Conservation (phyloP, 2,329 filamentous ascomycete genomes). For the Colletotrichum sp. region DNA sequence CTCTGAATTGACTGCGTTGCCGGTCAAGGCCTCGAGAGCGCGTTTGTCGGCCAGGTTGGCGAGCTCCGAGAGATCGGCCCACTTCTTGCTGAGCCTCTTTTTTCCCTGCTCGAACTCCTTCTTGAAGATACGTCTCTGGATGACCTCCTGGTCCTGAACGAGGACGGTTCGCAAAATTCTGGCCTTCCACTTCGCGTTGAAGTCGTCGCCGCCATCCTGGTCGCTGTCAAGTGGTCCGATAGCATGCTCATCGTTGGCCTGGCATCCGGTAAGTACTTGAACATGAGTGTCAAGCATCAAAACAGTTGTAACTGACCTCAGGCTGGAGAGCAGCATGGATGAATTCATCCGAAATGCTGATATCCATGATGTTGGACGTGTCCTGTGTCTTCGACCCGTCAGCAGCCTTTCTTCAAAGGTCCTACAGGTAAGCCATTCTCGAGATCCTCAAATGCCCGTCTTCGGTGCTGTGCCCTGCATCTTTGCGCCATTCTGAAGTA, state of each 20-base stretch:
- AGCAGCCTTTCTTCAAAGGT: not conserved
- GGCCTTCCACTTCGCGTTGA: not conserved
- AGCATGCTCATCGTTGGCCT: not conserved
- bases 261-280: not conserved
- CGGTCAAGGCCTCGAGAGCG: not conserved
- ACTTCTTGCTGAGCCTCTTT: not conserved
- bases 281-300: not conserved
- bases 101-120: not conserved
- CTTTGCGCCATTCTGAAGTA: not conserved
- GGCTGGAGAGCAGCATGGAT: not conserved
- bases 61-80: not conserved
- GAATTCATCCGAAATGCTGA: not conserved
- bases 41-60: not conserved
- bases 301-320: not conserved
- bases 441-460: not conserved
- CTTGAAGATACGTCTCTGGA: not conserved
- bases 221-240: not conserved
- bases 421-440: constrained; percentile 5
- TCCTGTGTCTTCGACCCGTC: constrained; percentile 4
- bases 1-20: not conserved
- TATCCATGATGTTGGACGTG: not conserved
- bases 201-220: not conserved
- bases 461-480: not conserved
- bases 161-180: not conserved
- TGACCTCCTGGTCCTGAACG: not conserved